phyloP scores from a whole-genome alignment of 1,284 basidiomycete genomes.

The Cystobasidium sp. region DNA sequence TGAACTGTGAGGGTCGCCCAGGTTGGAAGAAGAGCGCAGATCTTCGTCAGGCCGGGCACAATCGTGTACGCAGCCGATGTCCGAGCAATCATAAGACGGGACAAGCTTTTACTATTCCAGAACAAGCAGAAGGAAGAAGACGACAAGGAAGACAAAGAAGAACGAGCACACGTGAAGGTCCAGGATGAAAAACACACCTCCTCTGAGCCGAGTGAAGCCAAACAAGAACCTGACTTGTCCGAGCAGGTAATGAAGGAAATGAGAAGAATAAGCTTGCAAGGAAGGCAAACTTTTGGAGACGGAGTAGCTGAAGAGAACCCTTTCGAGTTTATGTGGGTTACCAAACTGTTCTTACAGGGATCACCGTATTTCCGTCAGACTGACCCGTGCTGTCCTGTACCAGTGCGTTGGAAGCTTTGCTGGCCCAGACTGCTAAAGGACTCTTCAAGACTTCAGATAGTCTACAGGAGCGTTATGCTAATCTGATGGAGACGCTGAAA shows the following conservation, averaged over 20 bases:
- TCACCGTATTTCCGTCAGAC: too few relatives aligned
- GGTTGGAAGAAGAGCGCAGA: constrained; percentile 31
- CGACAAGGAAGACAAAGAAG: not conserved
- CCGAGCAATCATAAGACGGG: constrained; percentile 31
- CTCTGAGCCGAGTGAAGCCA: not conserved
- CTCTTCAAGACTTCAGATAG: constrained; percentile 24
- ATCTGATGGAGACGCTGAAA: constrained; percentile 18
- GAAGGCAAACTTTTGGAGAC: constrained; percentile 23
- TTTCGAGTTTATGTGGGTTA: constrained; percentile 43
- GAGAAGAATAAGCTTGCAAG: constrained; percentile 37
- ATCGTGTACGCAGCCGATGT: constrained; percentile 34
- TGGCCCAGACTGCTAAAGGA: constrained; percentile 6
- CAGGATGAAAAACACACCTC: not conserved
- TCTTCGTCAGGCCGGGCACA: constrained; percentile 37
- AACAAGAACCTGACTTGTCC: not conserved
- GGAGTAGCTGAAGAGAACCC: constrained; percentile 17
- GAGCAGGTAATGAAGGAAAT: constrained; percentile 31
- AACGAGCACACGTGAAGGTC: not conserved
- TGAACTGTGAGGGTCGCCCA: not conserved
- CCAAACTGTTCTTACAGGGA: too few relatives aligned
- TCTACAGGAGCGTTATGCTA: constrained; percentile 21
- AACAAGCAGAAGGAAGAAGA: constrained; percentile 17
- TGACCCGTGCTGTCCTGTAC: not conserved
- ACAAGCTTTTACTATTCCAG: constrained; percentile 31
- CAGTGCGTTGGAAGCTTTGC: constrained; percentile 39